A percentile compares a stretch with the other conserved stretches of the same genome.
These are phyloP conservation scores for Phytophthora megakarya DNA, from an alignment of 352 stramenopile genomes.

Conservation along the genomic window DNA sequence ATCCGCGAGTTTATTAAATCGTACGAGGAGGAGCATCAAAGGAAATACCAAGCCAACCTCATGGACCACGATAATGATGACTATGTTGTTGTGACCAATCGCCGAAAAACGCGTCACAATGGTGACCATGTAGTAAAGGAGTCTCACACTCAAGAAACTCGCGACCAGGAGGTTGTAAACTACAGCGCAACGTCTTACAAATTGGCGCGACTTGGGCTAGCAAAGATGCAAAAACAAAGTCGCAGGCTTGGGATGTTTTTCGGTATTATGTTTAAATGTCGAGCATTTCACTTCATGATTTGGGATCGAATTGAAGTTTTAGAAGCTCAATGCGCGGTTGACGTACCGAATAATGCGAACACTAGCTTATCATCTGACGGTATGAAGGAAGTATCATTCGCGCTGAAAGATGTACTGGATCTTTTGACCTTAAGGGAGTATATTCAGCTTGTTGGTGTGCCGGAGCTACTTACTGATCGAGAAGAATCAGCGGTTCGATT, in stretches of 20 bases:
- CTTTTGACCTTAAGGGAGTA: conserved; percentile 70
- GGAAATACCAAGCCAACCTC: conserved; percentile 63
- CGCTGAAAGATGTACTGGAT: conserved; percentile 74
- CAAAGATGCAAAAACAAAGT: conserved; percentile 69
- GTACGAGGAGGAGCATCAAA: conserved; percentile 70
- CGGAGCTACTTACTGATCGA: conserved; percentile 59
- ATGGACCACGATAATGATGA: conserved; percentile 59
- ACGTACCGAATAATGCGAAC: not conserved
- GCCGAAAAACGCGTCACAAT: conserved; percentile 31
- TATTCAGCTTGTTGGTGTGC: conserved; percentile 72
- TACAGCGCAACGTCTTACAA: conserved; percentile 74
- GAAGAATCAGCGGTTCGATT: conserved; percentile 66
- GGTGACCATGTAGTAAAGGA: conserved; percentile 32
- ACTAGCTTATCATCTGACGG: not conserved
- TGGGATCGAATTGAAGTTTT: conserved; percentile 53
- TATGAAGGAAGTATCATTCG: conserved; percentile 48
- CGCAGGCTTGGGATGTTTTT: conserved; percentile 78
- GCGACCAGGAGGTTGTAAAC: conserved; percentile 61
- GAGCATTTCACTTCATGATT: conserved; percentile 66
- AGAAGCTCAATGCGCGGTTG: conserved; percentile 9
- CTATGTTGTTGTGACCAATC: conserved; percentile 68
- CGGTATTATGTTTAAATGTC: conserved; percentile 72
- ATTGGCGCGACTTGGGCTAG: conserved; percentile 55
- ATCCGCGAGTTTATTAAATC: conserved; percentile 64
- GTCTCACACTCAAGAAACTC: conserved; percentile 1